Conservation (phyloP, 192 early-diverging fungal species). For the Gaertneriomyces sp. region DNA sequence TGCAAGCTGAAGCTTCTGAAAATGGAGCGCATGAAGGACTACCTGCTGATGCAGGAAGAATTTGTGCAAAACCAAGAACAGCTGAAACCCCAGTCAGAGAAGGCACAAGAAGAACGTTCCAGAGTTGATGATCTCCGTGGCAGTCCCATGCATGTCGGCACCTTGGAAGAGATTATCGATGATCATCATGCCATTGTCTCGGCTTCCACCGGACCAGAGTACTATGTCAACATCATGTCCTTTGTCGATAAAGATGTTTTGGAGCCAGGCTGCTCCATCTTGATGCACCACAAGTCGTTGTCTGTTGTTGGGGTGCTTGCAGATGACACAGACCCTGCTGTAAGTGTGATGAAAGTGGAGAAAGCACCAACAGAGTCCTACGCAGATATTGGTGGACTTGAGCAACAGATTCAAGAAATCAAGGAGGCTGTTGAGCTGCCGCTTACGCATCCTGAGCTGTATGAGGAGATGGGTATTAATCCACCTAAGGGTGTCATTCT, state of each 20-base stretch:
- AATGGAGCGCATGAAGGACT: slow-evolving; percentile 98
- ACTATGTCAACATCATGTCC: slow-evolving; percentile 95
- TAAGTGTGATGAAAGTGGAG: slow-evolving; percentile 96
- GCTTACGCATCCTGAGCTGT: slow-evolving; percentile 93
- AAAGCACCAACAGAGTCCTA: slow-evolving; percentile 99
- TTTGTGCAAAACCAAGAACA: slow-evolving; percentile 99
- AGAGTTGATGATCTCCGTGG: slow-evolving; percentile 94
- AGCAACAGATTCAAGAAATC: slow-evolving; percentile 97
- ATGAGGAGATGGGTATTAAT: slow-evolving; percentile 98
- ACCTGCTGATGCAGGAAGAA: slow-evolving; percentile 97
- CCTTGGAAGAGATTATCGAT: slow-evolving; percentile 98
- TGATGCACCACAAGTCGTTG: slow-evolving; percentile 82
- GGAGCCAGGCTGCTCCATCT: slow-evolving; percentile 93
- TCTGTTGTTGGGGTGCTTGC: slow-evolving; percentile 91
- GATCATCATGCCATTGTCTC: slow-evolving; percentile 99
- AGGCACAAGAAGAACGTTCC: slow-evolving; percentile 82
- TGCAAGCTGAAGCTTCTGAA: slow-evolving; percentile 97
- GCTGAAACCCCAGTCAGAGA: slow-evolving; percentile 96
- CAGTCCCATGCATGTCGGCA: slow-evolving; percentile 93
- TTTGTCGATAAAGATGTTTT: slow-evolving; percentile 99
- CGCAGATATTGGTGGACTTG: slow-evolving; percentile 95
- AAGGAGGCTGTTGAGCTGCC: slow-evolving; percentile 96
- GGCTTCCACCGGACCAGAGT: slow-evolving; percentile 85
- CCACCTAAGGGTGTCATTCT: slow-evolving; percentile 97
- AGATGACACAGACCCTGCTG: slow-evolving; percentile 97